Evolutionary conservation across 306 rosid genomes (phyloP), one percentile per base, ranked within the genome.

Genomic region (peach (Prunus persica)): DNA sequence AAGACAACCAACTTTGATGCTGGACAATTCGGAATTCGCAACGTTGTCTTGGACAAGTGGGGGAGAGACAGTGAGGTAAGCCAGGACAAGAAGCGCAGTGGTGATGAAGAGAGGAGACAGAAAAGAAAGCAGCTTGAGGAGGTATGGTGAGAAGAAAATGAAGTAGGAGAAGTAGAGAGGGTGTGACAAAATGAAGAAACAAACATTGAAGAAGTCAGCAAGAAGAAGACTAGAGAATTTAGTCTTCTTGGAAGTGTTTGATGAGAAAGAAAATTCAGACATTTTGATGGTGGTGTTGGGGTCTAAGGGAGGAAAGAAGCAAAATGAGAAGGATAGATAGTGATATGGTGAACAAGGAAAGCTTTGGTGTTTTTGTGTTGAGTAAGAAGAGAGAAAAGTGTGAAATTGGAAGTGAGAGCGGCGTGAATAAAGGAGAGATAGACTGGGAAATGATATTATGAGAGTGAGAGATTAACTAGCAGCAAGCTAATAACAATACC

Each of bases 401-500:
- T 54, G 67, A 54, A 52, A 58, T 67, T 69, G 81, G 82, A 76
- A 84, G 86, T 69, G 82, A 85, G 83, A 82, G 81, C 81, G 97
- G 89, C 97, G 97, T 92, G 98, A 92, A 88, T 90, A 84, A 88
- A 88, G 97, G 98, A 80, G 98, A 80, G 76, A 76, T 74, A 75
- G 91, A 87, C 79, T 79, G 88, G 72, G 71, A 54, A 85, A 77
- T 55, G 66, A 67, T 11, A 25, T 56, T 56, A 20, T 18, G 62
- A 56, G 12, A 56, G 62, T 20, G 74, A 65, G 65, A 22, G 71
- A 61, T 43, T 74, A 69, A 80, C 84, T 32, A 82, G 81, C 28
- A 79, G 82, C 86, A 82, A 46, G 69, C 54, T 38, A 61, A 34
- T 46, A 65, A 30, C 75, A 78, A 9, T 34, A 8, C 54, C 51